A percentile compares a stretch with the other conserved stretches of the same genome.
Evolutionary conservation across 768 basidiomycete species (phyloP).

Genomic region (Russula lepida): DNA sequence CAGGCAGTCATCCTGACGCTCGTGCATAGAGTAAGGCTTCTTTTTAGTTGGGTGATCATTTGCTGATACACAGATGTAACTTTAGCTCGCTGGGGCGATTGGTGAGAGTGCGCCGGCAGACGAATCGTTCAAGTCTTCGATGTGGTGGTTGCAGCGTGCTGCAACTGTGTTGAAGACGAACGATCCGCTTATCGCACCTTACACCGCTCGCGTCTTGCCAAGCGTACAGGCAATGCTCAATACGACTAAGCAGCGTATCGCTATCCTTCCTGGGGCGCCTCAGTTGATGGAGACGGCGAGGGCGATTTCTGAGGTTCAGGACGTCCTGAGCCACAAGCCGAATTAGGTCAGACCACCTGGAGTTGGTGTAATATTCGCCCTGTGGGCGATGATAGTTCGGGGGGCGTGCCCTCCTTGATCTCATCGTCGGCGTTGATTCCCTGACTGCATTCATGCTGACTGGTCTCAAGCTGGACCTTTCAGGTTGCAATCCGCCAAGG

Average conservation of each 20-base stretch:
- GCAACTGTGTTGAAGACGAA: conserved; percentile 63
- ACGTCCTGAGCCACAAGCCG: conserved; percentile 46
- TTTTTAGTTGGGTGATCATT: neutral
- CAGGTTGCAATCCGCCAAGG: conserved; percentile 17
- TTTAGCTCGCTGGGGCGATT: conserved; percentile 62
- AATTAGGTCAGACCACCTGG: conserved; percentile 1
- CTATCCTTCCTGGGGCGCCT: conserved; percentile 66
- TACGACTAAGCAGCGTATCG: conserved; percentile 71
- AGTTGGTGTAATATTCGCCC: conserved; percentile 3
- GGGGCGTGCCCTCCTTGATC: conserved; percentile 14
- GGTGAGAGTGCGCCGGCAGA: conserved; percentile 71
- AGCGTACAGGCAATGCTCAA: conserved; percentile 70
- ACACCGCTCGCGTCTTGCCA: conserved; percentile 72
- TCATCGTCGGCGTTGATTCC: conserved; percentile 17
- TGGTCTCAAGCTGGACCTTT: conserved; percentile 12
- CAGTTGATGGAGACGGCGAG: conserved; percentile 60
- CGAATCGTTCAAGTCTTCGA: conserved; percentile 69
- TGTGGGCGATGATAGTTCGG: conserved; percentile 5
- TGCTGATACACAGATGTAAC: conserved; percentile 3
- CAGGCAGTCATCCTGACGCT: conserved; percentile 80
- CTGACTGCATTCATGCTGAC: conserved; percentile 12
- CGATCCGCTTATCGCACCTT: conserved; percentile 75
- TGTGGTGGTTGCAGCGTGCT: conserved; percentile 84
- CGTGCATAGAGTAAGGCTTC: conserved; percentile 63
- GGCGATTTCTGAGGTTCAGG: conserved; percentile 67